Base-by-base conservation (phyloP, 306 rosid genomes). In the Begonia loranthoides region DNA sequence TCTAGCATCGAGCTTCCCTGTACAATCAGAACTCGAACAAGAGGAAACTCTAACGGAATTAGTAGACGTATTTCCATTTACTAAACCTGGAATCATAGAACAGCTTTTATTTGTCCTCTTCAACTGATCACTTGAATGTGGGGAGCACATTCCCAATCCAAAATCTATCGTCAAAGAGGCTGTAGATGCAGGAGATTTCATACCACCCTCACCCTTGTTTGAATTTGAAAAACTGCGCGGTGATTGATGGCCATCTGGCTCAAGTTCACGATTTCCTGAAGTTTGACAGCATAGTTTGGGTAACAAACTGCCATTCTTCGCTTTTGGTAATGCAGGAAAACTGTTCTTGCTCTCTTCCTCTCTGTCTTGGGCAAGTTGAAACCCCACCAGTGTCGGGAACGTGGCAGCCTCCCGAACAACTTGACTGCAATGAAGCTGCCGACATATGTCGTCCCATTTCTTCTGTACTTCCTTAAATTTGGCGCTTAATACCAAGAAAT, bases 91-190 rank as follows among this genome's bases (percentile, higher is more conserved):
- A 52, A 65, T 65, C 19, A 71, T 63, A 44, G 79, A 75, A 62
- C 73, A 62, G 52, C 50, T 39, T 50, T 5, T n/a, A 16, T 55
- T 49, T 51, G 72, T 64, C 68, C 66, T 73, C 56, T 71, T 75
- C 45, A 63, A 51, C 64, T 62, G 71, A 45, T 43, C 47, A 73
- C 44, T 61, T 69, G 63, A 55, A 39, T 76, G 66, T 55, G 84
- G 74, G 50, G 82, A 73, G 73, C 74, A 67, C 28, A 79, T 68
- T 56, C 94, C 94, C 63, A 90, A 66, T 43, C 92, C 94, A 40
- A 90, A 77, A 57, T 86, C 96, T 19, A 95, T 90, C 24, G 88
- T 90, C 59, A 86, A 79, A 14, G 97, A 90, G 67, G 78, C 73
- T 13, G 67, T 75, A 38, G 97, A 90, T 50, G 90, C 66, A 22